A percentile compares a stretch with the other conserved stretches of the same genome.
Evolutionary conservation across 257 asterid genomes (phyloP).

Genomic region (Nicotiana paniculata): DNA sequence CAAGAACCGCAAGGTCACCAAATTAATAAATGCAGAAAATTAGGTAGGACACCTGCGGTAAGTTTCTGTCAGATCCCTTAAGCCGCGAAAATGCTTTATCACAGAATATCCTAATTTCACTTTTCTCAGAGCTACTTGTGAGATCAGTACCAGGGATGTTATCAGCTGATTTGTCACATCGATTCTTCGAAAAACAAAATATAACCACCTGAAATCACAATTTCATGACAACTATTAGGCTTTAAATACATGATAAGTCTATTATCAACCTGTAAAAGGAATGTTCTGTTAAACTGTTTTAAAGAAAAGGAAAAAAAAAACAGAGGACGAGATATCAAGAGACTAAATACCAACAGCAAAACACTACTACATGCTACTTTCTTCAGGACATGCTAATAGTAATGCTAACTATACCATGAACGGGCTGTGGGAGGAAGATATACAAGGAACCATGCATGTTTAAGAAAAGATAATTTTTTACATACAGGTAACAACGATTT

Average conservation of each 20-base stretch:
- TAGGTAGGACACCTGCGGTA: slow-evolving; percentile 74
- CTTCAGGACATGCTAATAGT: not conserved
- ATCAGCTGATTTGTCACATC: slow-evolving; percentile 92
- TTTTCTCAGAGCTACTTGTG: slow-evolving; percentile 88
- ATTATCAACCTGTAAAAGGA: not conserved
- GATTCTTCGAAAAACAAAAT: slow-evolving; percentile 92
- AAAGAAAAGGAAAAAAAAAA: not conserved
- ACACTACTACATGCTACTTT: not conserved
- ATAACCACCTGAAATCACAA: slow-evolving; percentile 39
- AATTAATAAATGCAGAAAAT: not conserved
- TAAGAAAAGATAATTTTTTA: slow-evolving; percentile 4
- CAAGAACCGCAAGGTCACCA: not conserved
- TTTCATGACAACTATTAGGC: not conserved
- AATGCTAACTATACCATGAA: not conserved
- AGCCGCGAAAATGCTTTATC: slow-evolving; percentile 96
- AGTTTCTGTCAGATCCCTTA: slow-evolving; percentile 92
- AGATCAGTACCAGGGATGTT: slow-evolving; percentile 85
- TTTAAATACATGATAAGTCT: not conserved
- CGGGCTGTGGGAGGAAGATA: not conserved
- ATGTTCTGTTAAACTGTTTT: not conserved
- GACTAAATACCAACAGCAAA: not conserved
- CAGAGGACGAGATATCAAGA: not conserved
- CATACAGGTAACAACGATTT: slow-evolving; percentile 87
- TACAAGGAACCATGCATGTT: not conserved
- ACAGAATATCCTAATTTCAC: slow-evolving; percentile 91